These are phyloP conservation scores for Ceratocystis cubensis DNA, from an alignment of 2,329 filamentous ascomycete species.

Conservation along the genomic window DNA sequence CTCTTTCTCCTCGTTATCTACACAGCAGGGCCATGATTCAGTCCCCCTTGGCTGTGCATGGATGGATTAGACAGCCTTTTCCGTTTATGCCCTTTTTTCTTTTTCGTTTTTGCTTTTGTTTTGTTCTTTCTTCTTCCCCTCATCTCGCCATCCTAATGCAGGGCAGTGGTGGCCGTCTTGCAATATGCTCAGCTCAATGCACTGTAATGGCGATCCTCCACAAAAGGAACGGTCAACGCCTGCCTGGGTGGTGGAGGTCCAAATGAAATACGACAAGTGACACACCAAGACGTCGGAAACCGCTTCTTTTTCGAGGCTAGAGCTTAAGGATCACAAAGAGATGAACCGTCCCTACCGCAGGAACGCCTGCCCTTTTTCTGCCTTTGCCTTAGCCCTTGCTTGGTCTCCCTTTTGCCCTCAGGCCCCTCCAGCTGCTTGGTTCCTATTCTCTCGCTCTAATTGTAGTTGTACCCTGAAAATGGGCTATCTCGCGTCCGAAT, in stretches of 20 bases:
- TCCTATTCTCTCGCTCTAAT: neutral
- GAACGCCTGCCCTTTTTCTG: neutral
- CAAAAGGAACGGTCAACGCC: neutral
- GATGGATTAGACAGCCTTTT: neutral
- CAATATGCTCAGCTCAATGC: conserved; percentile 5
- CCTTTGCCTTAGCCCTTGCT: neutral
- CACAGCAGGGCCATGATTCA: neutral
- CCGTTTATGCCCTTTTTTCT: neutral
- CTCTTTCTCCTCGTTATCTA: neutral
- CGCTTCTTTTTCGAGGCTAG: neutral
- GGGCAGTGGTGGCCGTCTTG: neutral
- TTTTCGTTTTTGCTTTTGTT: neutral
- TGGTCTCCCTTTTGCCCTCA: neutral
- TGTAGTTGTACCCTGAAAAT: neutral
- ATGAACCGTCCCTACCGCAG: conserved; percentile 6
- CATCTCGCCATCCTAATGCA: neutral
- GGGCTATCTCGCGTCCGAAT: neutral
- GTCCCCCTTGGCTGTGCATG: conserved; percentile 4
- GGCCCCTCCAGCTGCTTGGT: no score
- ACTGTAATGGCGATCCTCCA: neutral
- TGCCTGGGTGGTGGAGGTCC: neutral
- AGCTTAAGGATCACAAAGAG: neutral
- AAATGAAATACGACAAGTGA: neutral
- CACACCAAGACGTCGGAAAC: neutral
- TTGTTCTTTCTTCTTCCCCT: neutral